Base-by-base conservation (phyloP, 2,329 filamentous ascomycete species). In the Trichoderma aggressivum region DNA sequence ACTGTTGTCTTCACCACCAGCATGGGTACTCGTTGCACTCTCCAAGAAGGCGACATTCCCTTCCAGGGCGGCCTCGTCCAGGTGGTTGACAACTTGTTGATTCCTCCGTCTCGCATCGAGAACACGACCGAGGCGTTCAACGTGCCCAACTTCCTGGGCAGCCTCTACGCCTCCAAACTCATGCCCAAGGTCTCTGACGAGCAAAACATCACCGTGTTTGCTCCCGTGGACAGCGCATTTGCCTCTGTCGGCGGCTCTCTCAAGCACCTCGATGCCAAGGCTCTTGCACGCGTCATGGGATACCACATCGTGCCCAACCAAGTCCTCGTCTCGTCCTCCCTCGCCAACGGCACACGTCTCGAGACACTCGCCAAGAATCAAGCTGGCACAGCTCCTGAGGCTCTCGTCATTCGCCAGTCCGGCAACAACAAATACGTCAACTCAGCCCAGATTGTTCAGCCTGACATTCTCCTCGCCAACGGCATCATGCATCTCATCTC, bases 251-350 rank as follows among this genome's bases (percentile, higher is more conserved):
- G 86, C 70, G 87, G 84, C 63, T 81, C 85, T 30, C 76, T 89
- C 12, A 77, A 79, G 32, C 83, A 84, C 71, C 78, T 90, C 34
- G 83, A 82, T 28, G 77, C 79, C 0, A 78, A 83, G 5, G 78
- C 87, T 16, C 81, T 91, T 1, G 78, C 82, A 2, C 78, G 78
- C 32, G 84, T 92, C 64, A 82, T 92, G 39, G 80, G 84, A 30
- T 93, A 93, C 80, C 91, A 93, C 77, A 84, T 92, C 65, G 80
- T 92, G 58, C 83, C 85, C n/a, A 84, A 82, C 66, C 81, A 81
- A 7, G 83, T 90, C 2, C 79, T 85, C 2, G 89, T 89, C 76
- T 87, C 85, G 21, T 80, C 81, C 1, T 72, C 75, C 47, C 78
- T 85, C 21, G 74, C 81, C 81, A 68, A 79, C 71, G 73, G 75